These are phyloP conservation scores for Barnettozyma californica DNA, from an alignment of 805 yeast species.

Conservation along the genomic window DNA sequence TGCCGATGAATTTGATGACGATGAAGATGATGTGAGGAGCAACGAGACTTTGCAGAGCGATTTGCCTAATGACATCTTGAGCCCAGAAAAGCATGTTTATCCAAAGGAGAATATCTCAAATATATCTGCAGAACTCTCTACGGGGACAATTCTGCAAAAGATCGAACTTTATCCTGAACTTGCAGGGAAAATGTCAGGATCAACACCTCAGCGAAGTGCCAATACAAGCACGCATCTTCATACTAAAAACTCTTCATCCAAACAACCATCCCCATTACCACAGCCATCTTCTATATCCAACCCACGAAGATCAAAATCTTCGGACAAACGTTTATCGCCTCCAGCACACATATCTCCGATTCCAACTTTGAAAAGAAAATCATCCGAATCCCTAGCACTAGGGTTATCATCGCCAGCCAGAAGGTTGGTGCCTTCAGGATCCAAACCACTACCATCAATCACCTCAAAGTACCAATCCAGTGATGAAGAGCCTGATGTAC, in stretches of 20 bases:
- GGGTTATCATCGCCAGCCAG: constrained; percentile 2
- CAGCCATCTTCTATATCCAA: background rate
- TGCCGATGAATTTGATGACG: constrained; percentile 6
- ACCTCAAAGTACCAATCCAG: constrained; percentile 19
- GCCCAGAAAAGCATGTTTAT: constrained; percentile 24
- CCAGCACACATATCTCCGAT: background rate
- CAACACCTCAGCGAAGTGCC: background rate
- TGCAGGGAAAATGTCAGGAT: background rate
- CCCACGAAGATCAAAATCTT: background rate
- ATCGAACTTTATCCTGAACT: constrained; percentile 5
- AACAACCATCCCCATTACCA: background rate
- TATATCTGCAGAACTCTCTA: background rate
- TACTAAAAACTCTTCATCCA: background rate
- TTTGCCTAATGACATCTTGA: constrained; percentile 21
- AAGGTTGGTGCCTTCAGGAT: background rate
- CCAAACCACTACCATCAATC: background rate
- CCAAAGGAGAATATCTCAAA: constrained; percentile 15
- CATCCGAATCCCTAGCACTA: background rate
- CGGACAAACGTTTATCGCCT: background rate
- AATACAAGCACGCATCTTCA: background rate
- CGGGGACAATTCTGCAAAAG: constrained; percentile 4
- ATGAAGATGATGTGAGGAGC: constrained; percentile 5
- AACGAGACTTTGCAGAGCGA: constrained; percentile 20
- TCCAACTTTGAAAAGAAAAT: background rate
- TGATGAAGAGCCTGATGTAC: constrained; percentile 22